Conservation (phyloP, 2,329 filamentous ascomycete species). For the Pseudopyricularia cyperi region DNA sequence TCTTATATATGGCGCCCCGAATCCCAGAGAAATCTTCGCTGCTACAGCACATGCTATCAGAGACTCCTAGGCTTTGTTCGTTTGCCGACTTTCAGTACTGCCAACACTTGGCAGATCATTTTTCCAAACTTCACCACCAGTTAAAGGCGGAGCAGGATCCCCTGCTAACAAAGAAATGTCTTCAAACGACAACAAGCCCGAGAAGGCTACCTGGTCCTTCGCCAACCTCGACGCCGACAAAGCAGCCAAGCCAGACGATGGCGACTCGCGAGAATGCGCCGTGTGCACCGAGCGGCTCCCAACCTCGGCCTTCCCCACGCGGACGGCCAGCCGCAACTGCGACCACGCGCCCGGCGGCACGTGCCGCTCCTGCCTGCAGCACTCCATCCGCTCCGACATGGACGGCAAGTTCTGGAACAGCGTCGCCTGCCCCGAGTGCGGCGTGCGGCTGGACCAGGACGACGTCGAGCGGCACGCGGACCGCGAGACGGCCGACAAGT, state of each 20-base stretch:
- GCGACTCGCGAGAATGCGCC: constrained; percentile 17
- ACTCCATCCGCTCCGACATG: constrained; percentile 20
- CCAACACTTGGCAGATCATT: too few relatives aligned
- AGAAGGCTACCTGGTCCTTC: too few relatives aligned
- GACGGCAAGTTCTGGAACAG: constrained; percentile 25
- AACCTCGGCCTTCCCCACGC: constrained; percentile 16
- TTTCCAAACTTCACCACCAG: too few relatives aligned
- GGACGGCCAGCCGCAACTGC: constrained; percentile 19
- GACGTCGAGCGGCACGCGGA: constrained; percentile 33
- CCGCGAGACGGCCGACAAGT: constrained; percentile 26
- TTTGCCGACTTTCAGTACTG: too few relatives aligned
- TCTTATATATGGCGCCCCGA: too few relatives aligned
- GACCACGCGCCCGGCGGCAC: constrained; percentile 17
- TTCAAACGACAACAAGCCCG: too few relatives aligned
- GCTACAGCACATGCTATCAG: too few relatives aligned
- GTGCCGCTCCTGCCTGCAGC: constrained; percentile 21
- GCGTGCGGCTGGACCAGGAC: constrained; percentile 23
- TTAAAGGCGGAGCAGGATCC: too few relatives aligned
- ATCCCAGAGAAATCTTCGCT: too few relatives aligned
- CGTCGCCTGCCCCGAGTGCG: constrained; percentile 40
- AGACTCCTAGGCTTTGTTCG: too few relatives aligned
- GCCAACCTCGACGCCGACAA: too few relatives aligned
- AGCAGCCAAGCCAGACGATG: constrained; percentile 10
- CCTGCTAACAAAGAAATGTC: too few relatives aligned
- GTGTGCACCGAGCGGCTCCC: constrained; percentile 21